phyloP scores from a whole-genome alignment of 306 rosid genomes.

The Pueraria montana region DNA sequence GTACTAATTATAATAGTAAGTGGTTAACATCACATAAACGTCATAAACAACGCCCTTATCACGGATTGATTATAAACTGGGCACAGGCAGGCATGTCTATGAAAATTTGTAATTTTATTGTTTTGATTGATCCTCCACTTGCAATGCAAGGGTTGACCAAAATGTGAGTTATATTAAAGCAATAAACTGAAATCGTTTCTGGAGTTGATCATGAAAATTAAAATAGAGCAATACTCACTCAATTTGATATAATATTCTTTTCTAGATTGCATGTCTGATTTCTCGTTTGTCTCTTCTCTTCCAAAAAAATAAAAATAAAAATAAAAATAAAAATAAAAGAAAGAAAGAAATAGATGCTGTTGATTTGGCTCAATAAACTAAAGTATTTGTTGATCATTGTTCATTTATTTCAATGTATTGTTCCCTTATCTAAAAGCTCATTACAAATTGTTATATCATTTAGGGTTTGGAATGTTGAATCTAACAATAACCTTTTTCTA shows the following conservation, averaged over 20 bases:
- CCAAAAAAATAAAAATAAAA: not conserved
- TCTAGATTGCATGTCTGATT: not conserved
- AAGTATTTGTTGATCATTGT: too few species aligned
- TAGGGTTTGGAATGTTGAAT: slow-evolving; percentile 9
- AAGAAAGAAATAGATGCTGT: not conserved
- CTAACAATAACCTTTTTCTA: not conserved
- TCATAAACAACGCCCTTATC: slow-evolving; percentile 10
- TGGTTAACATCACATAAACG: slow-evolving; percentile 28
- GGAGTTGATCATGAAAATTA: slow-evolving; percentile 6
- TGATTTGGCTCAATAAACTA: slow-evolving; percentile 23
- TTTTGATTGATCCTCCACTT: not conserved
- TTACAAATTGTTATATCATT: slow-evolving; percentile 1
- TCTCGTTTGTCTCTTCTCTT: slow-evolving; percentile 29
- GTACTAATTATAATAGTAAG: not conserved
- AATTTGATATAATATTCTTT: slow-evolving; percentile 22
- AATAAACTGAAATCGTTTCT: slow-evolving; percentile 23
- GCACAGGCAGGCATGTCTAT: not conserved
- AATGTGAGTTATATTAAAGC: slow-evolving; percentile 24
- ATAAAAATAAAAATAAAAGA: too few species aligned
- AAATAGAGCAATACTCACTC: slow-evolving; percentile 31
- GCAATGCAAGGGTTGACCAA: slow-evolving; percentile 58
- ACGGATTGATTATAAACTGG: slow-evolving; percentile 27
- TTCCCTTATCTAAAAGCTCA: not conserved
- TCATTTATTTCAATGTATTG: slow-evolving; percentile 27
- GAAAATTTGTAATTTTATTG: too few species aligned